Conservation (phyloP, 2,329 filamentous ascomycete genomes). For the Monilinia polystroma region DNA sequence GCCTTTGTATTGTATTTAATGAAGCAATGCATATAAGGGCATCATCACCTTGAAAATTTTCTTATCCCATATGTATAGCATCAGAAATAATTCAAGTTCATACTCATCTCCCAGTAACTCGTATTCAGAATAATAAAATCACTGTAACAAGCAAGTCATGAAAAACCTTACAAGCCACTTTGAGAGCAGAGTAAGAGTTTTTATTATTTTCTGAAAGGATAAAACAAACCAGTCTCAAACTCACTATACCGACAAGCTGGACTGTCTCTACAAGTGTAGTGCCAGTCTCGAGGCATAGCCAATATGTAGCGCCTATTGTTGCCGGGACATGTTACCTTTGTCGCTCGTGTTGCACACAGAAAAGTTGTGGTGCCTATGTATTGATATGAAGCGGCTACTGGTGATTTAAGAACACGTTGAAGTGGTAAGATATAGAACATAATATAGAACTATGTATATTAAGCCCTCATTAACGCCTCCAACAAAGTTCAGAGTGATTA, state of each 20-base stretch:
- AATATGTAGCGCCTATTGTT: neutral
- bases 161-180: no score
- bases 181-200: no score
- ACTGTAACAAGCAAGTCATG: no score
- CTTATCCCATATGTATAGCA: no score
- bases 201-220: neutral
- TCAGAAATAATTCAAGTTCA: no score
- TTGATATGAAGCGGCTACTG: neutral
- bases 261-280: neutral
- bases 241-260: no score
- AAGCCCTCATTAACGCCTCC: neutral
- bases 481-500: no score
- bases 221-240: neutral
- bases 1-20: no score
- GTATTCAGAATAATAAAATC: no score
- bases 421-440: neutral
- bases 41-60: no score
- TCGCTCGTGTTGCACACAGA: neutral
- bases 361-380: neutral
- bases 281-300: neutral
- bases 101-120: no score
- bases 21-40: no score
- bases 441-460: neutral
- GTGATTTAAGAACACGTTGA: neutral
- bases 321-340: neutral